Evolutionary conservation across 768 basidiomycete species (phyloP), one percentile per base, ranked within the genome.

Genomic region (Amanita inopinata): DNA sequence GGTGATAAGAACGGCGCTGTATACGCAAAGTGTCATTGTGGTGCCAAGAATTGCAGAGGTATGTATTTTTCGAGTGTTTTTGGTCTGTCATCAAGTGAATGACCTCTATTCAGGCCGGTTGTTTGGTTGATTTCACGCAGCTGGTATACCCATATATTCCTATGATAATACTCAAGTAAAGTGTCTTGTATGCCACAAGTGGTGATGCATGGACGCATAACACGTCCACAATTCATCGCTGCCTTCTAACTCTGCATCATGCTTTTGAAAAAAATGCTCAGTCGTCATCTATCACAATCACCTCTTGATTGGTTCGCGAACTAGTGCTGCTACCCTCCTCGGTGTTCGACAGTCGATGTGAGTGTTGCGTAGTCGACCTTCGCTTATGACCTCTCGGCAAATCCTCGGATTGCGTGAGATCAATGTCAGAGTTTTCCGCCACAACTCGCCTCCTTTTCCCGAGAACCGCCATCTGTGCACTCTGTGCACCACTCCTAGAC

Each of bases 11-110:
- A 62, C 1, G 70, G 64, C 44, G 68, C 72, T 2, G 69, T 78
- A 1, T 72, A 73, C 40, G 60, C 63, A 0, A 50, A 46, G 12
- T 80, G 78, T 53, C 57, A 58, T 20, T 80, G 78, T 52, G 76
- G 73, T 2, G 64, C 74, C 3, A 46, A 40, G 9, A 74, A 67
- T 19, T 82, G 79, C 51, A 69, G 60, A 45, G 74, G 77, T 62
- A 38, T 40, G 52, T 34, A 43, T 37, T 45, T 36, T 42, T 10
- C 8, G 11, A 1, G 1, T 27, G 25, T 10, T 7, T 10, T 30
- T 14, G 2, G 12, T 23, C 28, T 10, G 5, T 15, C 3, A 7
- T 19, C 27, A 36, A 24, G 33, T 15, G 15, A 10, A 30, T 33
- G 4, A 10, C 17, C 15, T 19, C n/a, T 15, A 10, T 14, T n/a